These are phyloP conservation scores for Paramyrothecium sp. DNA, from an alignment of 2,329 filamentous ascomycete genomes.

Conservation along the genomic window DNA sequence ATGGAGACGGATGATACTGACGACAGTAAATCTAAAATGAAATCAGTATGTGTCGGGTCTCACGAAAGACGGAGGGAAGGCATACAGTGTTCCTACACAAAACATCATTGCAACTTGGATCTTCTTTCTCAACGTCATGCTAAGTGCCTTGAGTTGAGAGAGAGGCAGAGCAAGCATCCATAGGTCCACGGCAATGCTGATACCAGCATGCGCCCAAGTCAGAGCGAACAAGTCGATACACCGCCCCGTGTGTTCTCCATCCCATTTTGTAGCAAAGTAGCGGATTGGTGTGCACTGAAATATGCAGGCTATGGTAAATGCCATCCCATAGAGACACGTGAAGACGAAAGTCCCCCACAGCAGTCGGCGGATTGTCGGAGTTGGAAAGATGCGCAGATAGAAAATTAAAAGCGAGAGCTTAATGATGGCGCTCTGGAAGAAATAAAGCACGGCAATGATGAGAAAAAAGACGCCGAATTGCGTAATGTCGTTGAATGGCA, in stretches of 20 bases:
- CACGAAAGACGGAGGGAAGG: neutral
- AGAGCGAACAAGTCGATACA: conserved; percentile 39
- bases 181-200: conserved; percentile 40
- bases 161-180: conserved; percentile 41
- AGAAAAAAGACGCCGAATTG: conserved; percentile 27
- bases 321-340: conserved; percentile 23
- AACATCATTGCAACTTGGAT: conserved; percentile 41
- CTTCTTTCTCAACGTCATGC: conserved; percentile 39
- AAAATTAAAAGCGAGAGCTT: conserved; percentile 41
- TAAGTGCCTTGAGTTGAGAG: conserved; percentile 31
- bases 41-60: neutral
- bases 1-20: conserved; percentile 26
- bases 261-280: conserved; percentile 41
- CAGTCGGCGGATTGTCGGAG: conserved; percentile 20
- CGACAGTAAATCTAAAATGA: conserved; percentile 22
- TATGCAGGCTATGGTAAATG: conserved; percentile 29
- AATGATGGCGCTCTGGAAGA: conserved; percentile 32
- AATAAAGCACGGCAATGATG: conserved; percentile 35
- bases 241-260: conserved; percentile 32
- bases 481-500: conserved; percentile 16
- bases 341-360: conserved; percentile 31
- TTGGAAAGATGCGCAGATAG: conserved; percentile 40
- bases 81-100: conserved; percentile 38
- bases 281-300: conserved; percentile 38
- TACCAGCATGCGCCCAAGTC: conserved; percentile 38